Evolutionary conservation across 1,284 basidiomycete genomes (phyloP).

Genomic region (Hypsizygus ulmarius): DNA sequence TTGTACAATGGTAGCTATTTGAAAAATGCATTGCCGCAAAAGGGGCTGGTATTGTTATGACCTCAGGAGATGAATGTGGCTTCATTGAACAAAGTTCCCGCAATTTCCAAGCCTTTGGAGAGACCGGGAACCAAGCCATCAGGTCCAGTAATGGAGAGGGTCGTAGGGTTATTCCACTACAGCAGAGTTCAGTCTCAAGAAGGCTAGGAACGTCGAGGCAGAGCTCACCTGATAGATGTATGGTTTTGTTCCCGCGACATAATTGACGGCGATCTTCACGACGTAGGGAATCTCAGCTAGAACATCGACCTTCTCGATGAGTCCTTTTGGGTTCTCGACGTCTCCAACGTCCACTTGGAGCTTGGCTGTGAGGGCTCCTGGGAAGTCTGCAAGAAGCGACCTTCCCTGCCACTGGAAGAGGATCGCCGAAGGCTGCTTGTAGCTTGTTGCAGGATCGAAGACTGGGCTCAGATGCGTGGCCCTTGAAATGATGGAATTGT

Average conservation of each 20-base stretch:
- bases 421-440: constrained; percentile 73
- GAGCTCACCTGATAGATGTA: constrained; percentile 84
- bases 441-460: constrained; percentile 77
- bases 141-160: constrained; percentile 66
- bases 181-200: constrained; percentile 11
- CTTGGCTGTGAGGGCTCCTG: constrained; percentile 57
- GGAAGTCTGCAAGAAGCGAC: constrained; percentile 50
- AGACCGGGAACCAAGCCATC: constrained; percentile 40
- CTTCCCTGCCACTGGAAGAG: constrained; percentile 79
- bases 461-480: constrained; percentile 66
- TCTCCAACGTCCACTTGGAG: constrained; percentile 59
- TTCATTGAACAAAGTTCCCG: constrained; percentile 83
- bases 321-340: constrained; percentile 59
- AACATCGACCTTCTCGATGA: constrained; percentile 97
- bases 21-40: no score
- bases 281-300: constrained; percentile 95
- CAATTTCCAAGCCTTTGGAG: constrained; percentile 48
- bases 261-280: constrained; percentile 85
- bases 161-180: constrained; percentile 81
- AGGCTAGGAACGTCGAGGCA: not conserved
- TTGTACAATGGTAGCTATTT: constrained; percentile 11
- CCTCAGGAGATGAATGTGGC: constrained; percentile 83
- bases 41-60: not conserved
- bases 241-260: constrained; percentile 89
- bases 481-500: constrained; percentile 55